Evolutionary conservation across 2,329 filamentous ascomycete genomes (phyloP), one percentile per base, ranked within the genome.

Genomic region (Apiospora malaysiana): DNA sequence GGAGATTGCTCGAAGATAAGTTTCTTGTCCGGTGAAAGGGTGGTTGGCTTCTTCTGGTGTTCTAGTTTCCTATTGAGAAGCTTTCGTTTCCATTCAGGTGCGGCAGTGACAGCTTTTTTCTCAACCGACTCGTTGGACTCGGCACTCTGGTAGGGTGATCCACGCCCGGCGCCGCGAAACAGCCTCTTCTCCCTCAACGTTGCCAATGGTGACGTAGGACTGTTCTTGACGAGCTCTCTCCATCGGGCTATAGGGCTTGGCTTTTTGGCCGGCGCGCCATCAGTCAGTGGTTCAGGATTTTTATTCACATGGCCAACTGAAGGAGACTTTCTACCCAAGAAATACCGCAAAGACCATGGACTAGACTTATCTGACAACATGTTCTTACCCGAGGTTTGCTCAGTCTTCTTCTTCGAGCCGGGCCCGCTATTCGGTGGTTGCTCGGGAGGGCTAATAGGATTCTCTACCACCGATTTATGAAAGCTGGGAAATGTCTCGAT

Each of bases 171-270:
- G 68, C 46, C 70, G 56, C 76, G 77, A 66, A 72, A 74, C 51
- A 76, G 25, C 25, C 76, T 75, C 56, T 74, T 77, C 70, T 77
- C 75, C 68, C 75, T 78, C 12, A 74, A 65, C 23, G 70, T 71
- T 49, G 72, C 73, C 12, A 75, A 71, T 4, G 77, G 65, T 18
- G 76, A 77, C 66, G 77, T 75, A 3, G 74, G 73, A 51, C 78
- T 79, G 21, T 72, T 71, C 65, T 70, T 74, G 66, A 74, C 76
- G 32, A 75, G 73, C n/a, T 73, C 71, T 66, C 73, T 76, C 77
- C 76, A 76, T 56, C 74, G 73, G 6, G 72, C 70, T 59, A 68
- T 51, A 32, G 72, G 70, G 18, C 67, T 73, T 25, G 45, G 4
- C 59, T 47, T 69, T 18, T n/a, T n/a, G n/a, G 27, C 23, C 12